Conservation (phyloP, 257 asterid species). For the Phtheirospermum japonicum region DNA sequence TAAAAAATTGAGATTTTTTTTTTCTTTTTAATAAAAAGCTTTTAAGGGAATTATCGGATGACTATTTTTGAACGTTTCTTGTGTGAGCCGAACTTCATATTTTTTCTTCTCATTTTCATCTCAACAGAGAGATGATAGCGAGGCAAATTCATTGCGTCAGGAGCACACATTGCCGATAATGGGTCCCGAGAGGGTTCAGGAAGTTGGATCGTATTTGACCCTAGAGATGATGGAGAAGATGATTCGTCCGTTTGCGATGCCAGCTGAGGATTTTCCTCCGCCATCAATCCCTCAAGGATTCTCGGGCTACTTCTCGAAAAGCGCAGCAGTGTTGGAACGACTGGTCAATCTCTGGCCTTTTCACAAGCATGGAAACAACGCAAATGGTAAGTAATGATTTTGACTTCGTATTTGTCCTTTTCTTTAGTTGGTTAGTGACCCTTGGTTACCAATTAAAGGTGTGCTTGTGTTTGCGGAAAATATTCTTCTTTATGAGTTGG, state of each 20-base stretch:
- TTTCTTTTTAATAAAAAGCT: too few relatives aligned
- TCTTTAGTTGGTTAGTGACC: neutral
- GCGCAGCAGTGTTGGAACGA: slow-evolving; percentile 86
- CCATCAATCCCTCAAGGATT: slow-evolving; percentile 88
- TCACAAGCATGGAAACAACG: slow-evolving; percentile 67
- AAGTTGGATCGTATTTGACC: slow-evolving; percentile 70
- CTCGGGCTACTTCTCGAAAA: slow-evolving; percentile 92
- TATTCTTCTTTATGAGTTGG: too few relatives aligned
- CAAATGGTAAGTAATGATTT: slow-evolving; percentile 43
- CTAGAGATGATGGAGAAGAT: slow-evolving; percentile 84
- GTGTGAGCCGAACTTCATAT: neutral
- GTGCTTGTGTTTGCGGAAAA: neutral
- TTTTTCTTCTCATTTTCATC: slow-evolving; percentile 2
- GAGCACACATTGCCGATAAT: slow-evolving; percentile 96
- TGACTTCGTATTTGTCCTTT: neutral
- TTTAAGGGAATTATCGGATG: too few relatives aligned
- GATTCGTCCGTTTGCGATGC: slow-evolving; percentile 93
- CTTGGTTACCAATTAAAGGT: too few relatives aligned
- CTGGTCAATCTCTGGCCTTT: slow-evolving; percentile 94
- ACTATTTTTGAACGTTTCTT: neutral
- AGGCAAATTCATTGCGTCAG: slow-evolving; percentile 75
- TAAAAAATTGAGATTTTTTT: too few relatives aligned
- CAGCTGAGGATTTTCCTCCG: slow-evolving; percentile 98
- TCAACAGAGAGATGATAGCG: slow-evolving; percentile 57
- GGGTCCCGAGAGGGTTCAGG: slow-evolving; percentile 99